Evolutionary conservation across 768 basidiomycete genomes (phyloP).

Genomic region (Agaricus subrufescens): DNA sequence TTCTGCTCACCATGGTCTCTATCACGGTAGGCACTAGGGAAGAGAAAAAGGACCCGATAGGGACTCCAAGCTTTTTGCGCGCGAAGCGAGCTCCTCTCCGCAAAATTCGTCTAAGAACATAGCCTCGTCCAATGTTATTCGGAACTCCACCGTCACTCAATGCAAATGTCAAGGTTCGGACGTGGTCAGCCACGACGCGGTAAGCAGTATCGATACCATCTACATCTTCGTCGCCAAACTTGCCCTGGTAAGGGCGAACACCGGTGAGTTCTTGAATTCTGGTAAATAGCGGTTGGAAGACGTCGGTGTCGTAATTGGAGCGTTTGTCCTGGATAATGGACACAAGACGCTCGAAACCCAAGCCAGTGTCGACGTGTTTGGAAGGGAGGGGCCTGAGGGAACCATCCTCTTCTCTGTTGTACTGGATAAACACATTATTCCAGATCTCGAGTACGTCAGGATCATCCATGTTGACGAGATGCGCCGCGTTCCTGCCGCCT

Average conservation of each 20-base stretch:
- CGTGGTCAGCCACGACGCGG: constrained; percentile 94
- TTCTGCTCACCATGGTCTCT: constrained; percentile 72
- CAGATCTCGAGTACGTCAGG: constrained; percentile 97
- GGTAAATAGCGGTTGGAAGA: constrained; percentile 85
- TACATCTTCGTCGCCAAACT: constrained; percentile 89
- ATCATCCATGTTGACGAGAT: constrained; percentile 94
- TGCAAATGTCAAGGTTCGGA: constrained; percentile 92
- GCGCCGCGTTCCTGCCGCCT: constrained; percentile 92
- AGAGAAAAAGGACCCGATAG: constrained; percentile 94
- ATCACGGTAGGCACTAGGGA: constrained; percentile 86
- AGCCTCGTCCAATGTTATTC: constrained; percentile 93
- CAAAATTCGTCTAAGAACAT: constrained; percentile 92
- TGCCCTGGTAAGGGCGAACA: constrained; percentile 82
- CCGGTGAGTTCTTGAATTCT: constrained; percentile 88
- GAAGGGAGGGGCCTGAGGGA: constrained; percentile 76
- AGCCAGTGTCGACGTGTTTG: constrained; percentile 97
- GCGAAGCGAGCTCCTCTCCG: constrained; percentile 94
- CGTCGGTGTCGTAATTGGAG: constrained; percentile 98
- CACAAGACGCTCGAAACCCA: constrained; percentile 98
- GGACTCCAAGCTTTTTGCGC: constrained; percentile 89
- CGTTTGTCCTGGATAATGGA: constrained; percentile 86
- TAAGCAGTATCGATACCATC: constrained; percentile 98
- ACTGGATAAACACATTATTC: constrained; percentile 99
- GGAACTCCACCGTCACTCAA: constrained; percentile 96
- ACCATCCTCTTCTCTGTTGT: constrained; percentile 90